Conservation (phyloP, 2,329 filamentous ascomycete genomes). For the Coniochaeta ligniaria region DNA sequence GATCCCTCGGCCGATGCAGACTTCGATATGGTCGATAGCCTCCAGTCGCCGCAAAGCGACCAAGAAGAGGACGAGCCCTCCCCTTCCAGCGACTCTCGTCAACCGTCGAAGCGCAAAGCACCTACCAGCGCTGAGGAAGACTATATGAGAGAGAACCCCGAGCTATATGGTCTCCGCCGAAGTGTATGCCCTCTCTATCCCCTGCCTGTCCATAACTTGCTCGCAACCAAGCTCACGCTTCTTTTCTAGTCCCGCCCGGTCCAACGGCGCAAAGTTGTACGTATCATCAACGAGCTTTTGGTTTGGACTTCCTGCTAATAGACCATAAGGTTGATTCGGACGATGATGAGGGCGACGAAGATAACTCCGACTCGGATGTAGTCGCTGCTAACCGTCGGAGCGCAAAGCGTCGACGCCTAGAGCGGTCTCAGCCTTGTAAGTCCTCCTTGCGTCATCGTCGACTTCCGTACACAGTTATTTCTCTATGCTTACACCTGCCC, state of each 20-base stretch:
- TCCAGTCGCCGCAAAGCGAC: conserved; percentile 39
- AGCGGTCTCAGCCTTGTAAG: conserved; percentile 58
- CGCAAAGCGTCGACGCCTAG: conserved; percentile 62
- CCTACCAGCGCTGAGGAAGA: conserved; percentile 62
- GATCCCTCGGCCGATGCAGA: conserved; percentile 63
- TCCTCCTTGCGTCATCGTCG: conserved; percentile 4
- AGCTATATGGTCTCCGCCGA: conserved; percentile 87
- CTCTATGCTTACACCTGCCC: conserved; percentile 5
- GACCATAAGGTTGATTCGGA: conserved; percentile 39
- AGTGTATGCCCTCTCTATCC: conserved; percentile 56
- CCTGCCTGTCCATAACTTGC: conserved; percentile 3
- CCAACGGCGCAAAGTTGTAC: conserved; percentile 51
- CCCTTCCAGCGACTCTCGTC: conserved; percentile 63
- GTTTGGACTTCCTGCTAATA: conserved; percentile 10
- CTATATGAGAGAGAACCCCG: conserved; percentile 84
- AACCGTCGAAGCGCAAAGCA: conserved; percentile 66
- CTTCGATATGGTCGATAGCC: conserved; percentile 65
- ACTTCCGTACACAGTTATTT: not conserved
- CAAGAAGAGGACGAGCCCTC: conserved; percentile 48
- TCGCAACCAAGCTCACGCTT: conserved; percentile 21
- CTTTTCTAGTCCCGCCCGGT: conserved; percentile 44
- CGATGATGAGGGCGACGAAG: conserved; percentile 49
- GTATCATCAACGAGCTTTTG: conserved; percentile 11
- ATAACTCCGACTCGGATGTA: conserved; percentile 69
- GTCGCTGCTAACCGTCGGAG: conserved; percentile 43